Conservation (phyloP, 768 basidiomycete genomes). For the Infundibulicybe gibba region DNA sequence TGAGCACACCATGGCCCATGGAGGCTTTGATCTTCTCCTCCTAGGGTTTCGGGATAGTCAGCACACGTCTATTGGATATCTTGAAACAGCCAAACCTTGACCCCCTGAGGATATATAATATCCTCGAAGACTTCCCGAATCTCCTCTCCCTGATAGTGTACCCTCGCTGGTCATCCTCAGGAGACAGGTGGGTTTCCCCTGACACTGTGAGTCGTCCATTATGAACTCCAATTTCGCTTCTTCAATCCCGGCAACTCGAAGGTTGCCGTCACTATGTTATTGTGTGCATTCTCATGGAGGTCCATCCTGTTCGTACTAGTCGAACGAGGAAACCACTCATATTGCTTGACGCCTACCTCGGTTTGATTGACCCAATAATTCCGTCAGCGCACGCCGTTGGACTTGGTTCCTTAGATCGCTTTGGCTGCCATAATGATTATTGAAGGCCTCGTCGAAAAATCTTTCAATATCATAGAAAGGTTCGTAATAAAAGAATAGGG, state of each 20-base stretch:
- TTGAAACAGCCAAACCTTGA: conserved; percentile 31
- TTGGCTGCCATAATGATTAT: conserved; percentile 8
- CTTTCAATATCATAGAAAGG: conserved; percentile 41
- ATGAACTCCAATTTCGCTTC: conserved; percentile 41
- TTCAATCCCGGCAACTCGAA: conserved; percentile 56
- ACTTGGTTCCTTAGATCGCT: conserved; percentile 2
- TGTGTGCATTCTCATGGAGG: conserved; percentile 37
- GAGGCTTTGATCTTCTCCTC: conserved; percentile 40
- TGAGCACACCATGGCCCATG: conserved; percentile 45
- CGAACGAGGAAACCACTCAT: neutral
- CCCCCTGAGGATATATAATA: conserved; percentile 43
- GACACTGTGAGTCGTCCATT: conserved; percentile 44
- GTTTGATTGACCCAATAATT: conserved; percentile 12
- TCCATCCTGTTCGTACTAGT: conserved; percentile 36
- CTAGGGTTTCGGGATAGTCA: conserved; percentile 13
- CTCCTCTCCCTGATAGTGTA: conserved; percentile 44
- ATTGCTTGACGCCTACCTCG: conserved; percentile 8
- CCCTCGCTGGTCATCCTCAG: conserved; percentile 27
- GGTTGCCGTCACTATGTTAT: conserved; percentile 43
- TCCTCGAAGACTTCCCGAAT: conserved; percentile 45
- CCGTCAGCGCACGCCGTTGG: conserved; percentile 8
- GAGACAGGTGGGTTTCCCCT: conserved; percentile 31
- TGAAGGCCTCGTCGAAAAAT: conserved; percentile 37
- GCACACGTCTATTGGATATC: neutral
- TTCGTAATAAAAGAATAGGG: conserved; percentile 31